phyloP scores from a whole-genome alignment of 225 moss, liverwort and hornwort species.

The Antitrichia curtipendula region DNA sequence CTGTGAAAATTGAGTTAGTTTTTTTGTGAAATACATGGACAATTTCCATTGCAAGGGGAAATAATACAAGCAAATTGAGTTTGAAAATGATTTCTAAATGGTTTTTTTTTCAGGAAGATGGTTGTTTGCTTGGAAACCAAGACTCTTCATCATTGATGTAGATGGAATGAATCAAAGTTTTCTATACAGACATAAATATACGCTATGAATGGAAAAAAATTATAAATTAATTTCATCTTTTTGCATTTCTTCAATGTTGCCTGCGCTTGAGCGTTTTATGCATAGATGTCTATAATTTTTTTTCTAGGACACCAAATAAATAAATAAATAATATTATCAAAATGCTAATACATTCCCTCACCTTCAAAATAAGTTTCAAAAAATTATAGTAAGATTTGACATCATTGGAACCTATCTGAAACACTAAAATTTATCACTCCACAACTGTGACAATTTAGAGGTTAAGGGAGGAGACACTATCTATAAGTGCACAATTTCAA shows the following conservation, averaged over 20 bases:
- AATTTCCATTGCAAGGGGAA: no score
- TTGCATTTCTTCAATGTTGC: not conserved
- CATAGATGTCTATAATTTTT: not conserved
- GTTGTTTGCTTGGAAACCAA: rapidly evolving
- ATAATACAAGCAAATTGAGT: no score
- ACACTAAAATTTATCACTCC: no score
- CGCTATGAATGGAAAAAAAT: not conserved
- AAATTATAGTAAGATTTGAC: not conserved
- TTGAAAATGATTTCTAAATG: no score
- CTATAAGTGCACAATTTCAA: no score
- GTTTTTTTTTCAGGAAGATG: no score
- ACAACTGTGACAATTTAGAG: no score
- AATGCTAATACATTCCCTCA: not conserved
- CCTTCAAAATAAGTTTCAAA: not conserved
- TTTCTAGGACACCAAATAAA: rapidly evolving
- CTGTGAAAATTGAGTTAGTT: no score
- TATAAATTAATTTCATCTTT: no score
- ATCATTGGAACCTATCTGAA: not conserved
- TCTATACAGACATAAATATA: not conserved
- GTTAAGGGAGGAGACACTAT: no score
- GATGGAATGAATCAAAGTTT: not conserved
- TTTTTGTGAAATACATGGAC: no score
- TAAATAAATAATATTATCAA: not conserved
- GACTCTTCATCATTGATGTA: not conserved
- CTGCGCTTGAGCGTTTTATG: rapidly evolving